phyloP scores from a whole-genome alignment of 2,329 filamentous ascomycete genomes.

The Epichloe sylvatica region DNA sequence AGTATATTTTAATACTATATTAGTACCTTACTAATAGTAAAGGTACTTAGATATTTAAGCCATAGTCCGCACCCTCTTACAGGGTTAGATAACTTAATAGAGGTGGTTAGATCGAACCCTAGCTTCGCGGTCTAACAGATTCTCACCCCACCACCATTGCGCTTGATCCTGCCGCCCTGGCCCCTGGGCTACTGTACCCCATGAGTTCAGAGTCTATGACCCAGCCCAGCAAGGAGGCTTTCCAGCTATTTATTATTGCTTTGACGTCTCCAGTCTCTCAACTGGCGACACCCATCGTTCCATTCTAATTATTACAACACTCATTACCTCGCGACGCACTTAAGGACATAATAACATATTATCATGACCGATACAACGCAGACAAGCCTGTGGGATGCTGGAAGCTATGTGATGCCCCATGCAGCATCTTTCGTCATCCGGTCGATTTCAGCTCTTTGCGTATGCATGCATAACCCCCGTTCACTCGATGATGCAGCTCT shows the following conservation, averaged over 20 bases:
- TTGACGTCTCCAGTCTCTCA: background rate
- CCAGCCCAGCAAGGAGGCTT: background rate
- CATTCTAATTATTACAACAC: background rate
- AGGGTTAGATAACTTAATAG: too few species aligned
- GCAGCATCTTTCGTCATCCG: slow-evolving; percentile 19
- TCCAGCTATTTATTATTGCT: background rate
- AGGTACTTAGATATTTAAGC: too few species aligned
- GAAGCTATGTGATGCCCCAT: slow-evolving; percentile 14
- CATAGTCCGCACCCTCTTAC: too few species aligned
- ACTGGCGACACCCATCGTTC: background rate
- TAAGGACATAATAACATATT: background rate
- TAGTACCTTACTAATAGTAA: too few species aligned
- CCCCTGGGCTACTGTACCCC: background rate
- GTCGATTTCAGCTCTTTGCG: slow-evolving; percentile 25
- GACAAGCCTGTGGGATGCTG: slow-evolving; percentile 14
- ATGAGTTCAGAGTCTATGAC: too few species aligned
- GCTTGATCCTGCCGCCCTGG: background rate
- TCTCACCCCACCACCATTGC: too few species aligned
- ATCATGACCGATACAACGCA: slow-evolving; percentile 14
- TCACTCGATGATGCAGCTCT: slow-evolving; percentile 3
- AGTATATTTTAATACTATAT: too few species aligned
- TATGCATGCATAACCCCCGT: slow-evolving; percentile 12
- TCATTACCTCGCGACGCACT: background rate
- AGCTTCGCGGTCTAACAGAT: too few species aligned
- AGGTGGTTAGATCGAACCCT: too few species aligned